Base-by-base conservation (phyloP, 1,284 basidiomycete species). In the Ceratobasidium sp. region DNA sequence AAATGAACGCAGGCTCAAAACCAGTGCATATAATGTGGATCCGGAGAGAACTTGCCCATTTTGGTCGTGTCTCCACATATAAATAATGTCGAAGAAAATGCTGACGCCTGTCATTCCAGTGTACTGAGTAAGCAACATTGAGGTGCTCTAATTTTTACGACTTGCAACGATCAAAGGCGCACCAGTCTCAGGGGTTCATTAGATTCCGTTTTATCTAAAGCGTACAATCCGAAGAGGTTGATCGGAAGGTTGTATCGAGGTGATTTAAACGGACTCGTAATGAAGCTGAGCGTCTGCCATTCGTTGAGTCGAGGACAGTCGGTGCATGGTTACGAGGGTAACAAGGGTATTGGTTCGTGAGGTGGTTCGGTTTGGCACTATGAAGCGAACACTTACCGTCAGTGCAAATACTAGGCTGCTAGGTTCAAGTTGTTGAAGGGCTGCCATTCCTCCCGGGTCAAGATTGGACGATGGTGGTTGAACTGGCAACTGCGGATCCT, bases 221-320 rank as follows among this genome's bases (percentile, higher is more conserved):
- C 90, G 84, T 93, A 91, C 1, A 87, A 84, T 0, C 94, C 94
- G 81, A 94, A 95, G 26, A 95, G 87, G 80, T 94, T 92, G 70
- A 95, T 87, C 18, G 94, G 90, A 6, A 91, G 85, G 80, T 95
- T 95, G 84, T 95, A 95, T 2, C 86, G 83, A 1, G 94, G 93
- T 0, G 90, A 85, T 0, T 86, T 82, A 83, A 91, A 93, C 3
- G 90, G 87, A 80, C 89, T 89, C 60, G 89, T 86, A 73, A 88
- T 76, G 81, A 94, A 92, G 10, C 93, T 91, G 53, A 95, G 82
- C 28, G 83, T 84, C 88, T 89, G 58, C 42, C 55, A 64, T 33
- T 18, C 9, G 13, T 13, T 20, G n/a, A 28, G 23, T 71, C n/a
- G 10, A 64, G n/a, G 64, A 53, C 60, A 33, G 68, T 69, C 49